Percentiles rank a stretch among this genome's conserved stretches.
Evolutionary conservation across 129 eudicot species (phyloP).

Genomic region (Heracleum sosnowskyi): DNA sequence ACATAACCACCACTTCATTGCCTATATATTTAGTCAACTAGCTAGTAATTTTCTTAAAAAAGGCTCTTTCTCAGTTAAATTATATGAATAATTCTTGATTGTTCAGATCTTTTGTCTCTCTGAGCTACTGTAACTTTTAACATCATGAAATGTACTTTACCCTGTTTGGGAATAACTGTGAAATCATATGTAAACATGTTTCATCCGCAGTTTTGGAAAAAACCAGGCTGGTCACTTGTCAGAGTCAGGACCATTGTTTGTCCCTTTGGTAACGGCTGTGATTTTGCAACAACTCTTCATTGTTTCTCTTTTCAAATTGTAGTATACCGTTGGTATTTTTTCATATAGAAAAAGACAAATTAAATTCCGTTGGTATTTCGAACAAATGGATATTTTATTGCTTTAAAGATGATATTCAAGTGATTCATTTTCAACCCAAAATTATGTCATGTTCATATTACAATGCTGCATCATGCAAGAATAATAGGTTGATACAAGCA

Average conservation of each 20-base stretch:
- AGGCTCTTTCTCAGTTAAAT: not conserved
- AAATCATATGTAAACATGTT: not conserved
- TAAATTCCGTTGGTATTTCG: too few relatives aligned
- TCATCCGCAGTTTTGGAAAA: not conserved
- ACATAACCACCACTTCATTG: not conserved
- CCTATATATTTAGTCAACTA: conserved; percentile 1
- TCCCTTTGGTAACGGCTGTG: not conserved
- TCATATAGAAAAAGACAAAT: too few relatives aligned
- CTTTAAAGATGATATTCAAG: too few relatives aligned
- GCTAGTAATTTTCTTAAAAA: not conserved
- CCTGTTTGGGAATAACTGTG: not conserved
- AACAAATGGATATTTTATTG: too few relatives aligned
- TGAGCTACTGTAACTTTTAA: not conserved
- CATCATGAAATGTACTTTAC: not conserved
- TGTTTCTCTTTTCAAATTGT: not conserved
- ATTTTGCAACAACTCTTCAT: not conserved
- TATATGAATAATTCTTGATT: not conserved
- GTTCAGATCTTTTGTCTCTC: not conserved
- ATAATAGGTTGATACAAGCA: too few relatives aligned
- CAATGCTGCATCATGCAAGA: too few relatives aligned
- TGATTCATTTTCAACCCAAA: too few relatives aligned
- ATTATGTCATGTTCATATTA: too few relatives aligned
- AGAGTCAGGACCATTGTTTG: not conserved
- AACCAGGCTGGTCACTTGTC: not conserved
- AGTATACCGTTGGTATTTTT: not conserved